Evolutionary conservation across 2,329 filamentous ascomycete species (phyloP).

Genomic region (Alternaria triticimaculans): DNA sequence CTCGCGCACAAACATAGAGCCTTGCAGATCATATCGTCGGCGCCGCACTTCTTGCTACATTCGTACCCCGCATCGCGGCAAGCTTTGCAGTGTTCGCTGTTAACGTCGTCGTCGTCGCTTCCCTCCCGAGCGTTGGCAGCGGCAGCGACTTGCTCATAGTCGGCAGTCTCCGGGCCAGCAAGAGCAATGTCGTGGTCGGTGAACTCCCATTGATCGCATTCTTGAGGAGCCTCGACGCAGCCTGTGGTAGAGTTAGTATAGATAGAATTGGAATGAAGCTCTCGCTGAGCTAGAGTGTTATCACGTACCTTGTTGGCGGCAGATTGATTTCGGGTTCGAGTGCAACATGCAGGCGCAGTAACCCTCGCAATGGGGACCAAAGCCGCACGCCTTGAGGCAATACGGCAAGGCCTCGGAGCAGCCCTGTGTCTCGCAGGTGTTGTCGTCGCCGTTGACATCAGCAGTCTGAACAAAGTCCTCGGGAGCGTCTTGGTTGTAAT

Average conservation of each 20-base stretch:
- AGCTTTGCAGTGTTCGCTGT: not conserved
- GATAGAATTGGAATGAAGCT: not conserved
- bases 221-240: constrained; percentile 1
- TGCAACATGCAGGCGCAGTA: not conserved
- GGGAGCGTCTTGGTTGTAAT: not conserved
- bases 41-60: not conserved
- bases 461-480: not conserved
- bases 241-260: not conserved
- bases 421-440: not conserved
- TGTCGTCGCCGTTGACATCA: not conserved
- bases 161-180: not conserved
- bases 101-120: not conserved
- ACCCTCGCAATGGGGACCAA: not conserved
- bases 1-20: not conserved
- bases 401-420: not conserved
- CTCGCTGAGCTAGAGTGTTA: not conserved
- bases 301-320: not conserved
- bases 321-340: not conserved
- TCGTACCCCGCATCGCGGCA: not conserved
- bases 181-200: not conserved
- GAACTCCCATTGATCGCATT: not conserved
- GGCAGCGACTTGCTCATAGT: not conserved
- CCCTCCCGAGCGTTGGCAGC: not conserved
- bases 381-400: not conserved
- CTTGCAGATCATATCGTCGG: not conserved